Base-by-base conservation (phyloP, 2,329 filamentous ascomycete genomes). In the Aspergillus sp. region DNA sequence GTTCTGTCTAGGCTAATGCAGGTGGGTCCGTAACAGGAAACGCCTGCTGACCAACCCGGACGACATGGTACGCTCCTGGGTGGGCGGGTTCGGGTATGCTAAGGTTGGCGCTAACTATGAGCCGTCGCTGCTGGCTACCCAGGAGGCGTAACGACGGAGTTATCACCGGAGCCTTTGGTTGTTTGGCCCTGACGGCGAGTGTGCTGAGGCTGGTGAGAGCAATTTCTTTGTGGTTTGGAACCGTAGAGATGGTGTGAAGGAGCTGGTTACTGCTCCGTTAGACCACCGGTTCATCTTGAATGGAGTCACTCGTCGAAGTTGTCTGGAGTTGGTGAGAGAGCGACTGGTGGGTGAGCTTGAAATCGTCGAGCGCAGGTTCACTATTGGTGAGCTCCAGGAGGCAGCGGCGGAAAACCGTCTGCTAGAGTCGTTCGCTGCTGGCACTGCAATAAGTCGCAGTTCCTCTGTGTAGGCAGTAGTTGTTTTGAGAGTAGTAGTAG, bases 31-130 rank as follows among this genome's bases (percentile, higher is more conserved):
- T 19, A 19, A 19, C 19, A 19, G 19, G 19, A 19, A 19, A 19
- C 19, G 19, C 19, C 19, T 19, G 19, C 19, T 19, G 19, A 19
- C 19, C 19, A 19, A 19, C 19, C 80, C 82, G 45, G 80, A 88
- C 57, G 85, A 91, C 65, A 87, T 83, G 74, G 81, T 93, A 39
- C 82, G 89, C 52, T 88, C 89, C 1, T 94, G 88, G 89, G 86
- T 86, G 6, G 88, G 88, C 48, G 89, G 89, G 5, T 93, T 91
- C 64, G 89, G 89, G 1, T 88, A 84, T 61, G 87, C 88, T 48
- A 94, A 95, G 70, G 79, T 94, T 29, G 88, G 88, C 46, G 88
- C 88, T 49, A 94, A 94, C 73, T 94, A 94, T 67, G 89, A 88
- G 0, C 88, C 89, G 10, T 81, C 79, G 8, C 74, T 95, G 36